Conservation (phyloP, 768 basidiomycete genomes). For the Trametes cinnabarina region DNA sequence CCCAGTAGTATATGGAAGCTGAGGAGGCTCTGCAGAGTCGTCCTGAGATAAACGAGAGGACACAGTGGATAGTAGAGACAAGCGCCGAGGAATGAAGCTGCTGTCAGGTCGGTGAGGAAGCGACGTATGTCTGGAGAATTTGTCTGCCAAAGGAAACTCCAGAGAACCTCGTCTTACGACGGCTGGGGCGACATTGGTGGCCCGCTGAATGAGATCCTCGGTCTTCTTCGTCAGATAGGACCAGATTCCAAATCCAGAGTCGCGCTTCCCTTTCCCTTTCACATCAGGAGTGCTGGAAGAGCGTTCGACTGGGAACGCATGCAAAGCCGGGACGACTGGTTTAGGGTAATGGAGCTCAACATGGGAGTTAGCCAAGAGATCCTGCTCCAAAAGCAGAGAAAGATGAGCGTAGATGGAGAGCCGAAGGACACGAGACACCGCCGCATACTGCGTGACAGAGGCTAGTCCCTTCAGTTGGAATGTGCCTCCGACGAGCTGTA, state of each 20-base stretch:
- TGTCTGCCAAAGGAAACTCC: constrained; percentile 33
- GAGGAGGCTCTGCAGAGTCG: constrained; percentile 2
- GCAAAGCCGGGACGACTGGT: constrained; percentile 23
- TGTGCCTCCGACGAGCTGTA: constrained; percentile 57
- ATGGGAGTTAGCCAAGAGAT: constrained; percentile 49
- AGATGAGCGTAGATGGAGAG: constrained; percentile 53
- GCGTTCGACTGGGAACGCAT: constrained; percentile 11
- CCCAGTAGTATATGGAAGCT: constrained; percentile 35
- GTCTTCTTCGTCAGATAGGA: constrained; percentile 38
- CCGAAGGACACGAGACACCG: constrained; percentile 49
- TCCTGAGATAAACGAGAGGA: constrained; percentile 11
- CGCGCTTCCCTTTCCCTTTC: constrained; percentile 22
- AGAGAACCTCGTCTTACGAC: constrained; percentile 38
- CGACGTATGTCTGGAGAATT: constrained; percentile 14
- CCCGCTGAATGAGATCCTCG: constrained; percentile 31
- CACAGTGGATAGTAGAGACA: constrained; percentile 15
- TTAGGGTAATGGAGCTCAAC: constrained; percentile 46
- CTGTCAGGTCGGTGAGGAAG: constrained; percentile 32
- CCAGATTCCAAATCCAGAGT: constrained; percentile 32
- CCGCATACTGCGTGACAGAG: constrained; percentile 41
- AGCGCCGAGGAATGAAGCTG: constrained; percentile 12
- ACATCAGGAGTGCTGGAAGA: constrained; percentile 21
- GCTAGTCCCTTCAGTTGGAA: constrained; percentile 52
- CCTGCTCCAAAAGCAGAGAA: constrained; percentile 60
- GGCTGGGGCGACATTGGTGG: constrained; percentile 25